Percentiles rank a stretch among this genome's conserved stretches.
These are phyloP conservation scores for Orbilia oligospora DNA, from an alignment of 2,329 filamentous ascomycete species.

Conservation along the genomic window DNA sequence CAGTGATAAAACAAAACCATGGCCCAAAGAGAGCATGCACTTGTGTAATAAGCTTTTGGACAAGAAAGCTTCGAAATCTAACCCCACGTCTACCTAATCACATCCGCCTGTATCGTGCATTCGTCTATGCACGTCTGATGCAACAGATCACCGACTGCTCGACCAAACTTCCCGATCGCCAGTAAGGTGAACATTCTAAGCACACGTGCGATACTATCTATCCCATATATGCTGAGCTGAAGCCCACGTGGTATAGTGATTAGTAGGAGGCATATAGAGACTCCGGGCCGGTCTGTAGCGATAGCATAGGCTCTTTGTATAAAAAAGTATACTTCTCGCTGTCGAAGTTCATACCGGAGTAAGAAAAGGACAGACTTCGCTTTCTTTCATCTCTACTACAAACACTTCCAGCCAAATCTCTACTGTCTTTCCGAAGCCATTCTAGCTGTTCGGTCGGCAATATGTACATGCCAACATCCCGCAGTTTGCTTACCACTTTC, in stretches of 20 bases:
- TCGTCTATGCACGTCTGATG: background rate
- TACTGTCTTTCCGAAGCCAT: background rate
- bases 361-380: background rate
- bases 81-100: conserved; percentile 49
- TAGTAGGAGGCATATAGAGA: background rate
- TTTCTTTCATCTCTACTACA: background rate
- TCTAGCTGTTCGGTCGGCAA: background rate
- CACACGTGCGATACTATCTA: conserved; percentile 7
- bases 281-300: background rate
- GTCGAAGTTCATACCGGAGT: background rate
- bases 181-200: conserved; percentile 4
- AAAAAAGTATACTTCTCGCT: background rate
- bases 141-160: background rate
- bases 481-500: conserved; percentile 21
- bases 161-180: background rate
- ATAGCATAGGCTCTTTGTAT: background rate
- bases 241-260: conserved; percentile 12
- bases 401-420: background rate
- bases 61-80: conserved; percentile 4
- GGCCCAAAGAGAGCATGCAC: background rate
- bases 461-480: conserved; percentile 10
- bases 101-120: conserved; percentile 17
- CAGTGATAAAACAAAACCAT: background rate
- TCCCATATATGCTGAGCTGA: background rate
- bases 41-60: conserved; percentile 3